Evolutionary conservation across 2,329 filamentous ascomycete species (phyloP), one percentile per base, ranked within the genome.

Genomic region (Fusarium succisae): DNA sequence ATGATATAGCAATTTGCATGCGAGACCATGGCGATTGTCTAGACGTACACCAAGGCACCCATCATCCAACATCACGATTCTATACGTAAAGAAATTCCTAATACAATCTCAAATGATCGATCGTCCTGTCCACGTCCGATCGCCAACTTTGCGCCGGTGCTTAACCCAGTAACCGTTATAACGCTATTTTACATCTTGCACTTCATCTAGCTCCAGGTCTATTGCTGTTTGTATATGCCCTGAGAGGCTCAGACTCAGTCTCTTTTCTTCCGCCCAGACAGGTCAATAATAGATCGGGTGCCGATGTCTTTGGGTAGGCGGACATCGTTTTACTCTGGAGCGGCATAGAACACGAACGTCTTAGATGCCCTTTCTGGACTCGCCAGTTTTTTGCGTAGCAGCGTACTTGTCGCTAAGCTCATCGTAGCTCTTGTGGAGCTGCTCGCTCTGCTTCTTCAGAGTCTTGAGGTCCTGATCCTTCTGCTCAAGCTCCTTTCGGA

Each of bases 371-470:
- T 93, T 93, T 84, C 89, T 90, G 60, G 84, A 83, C 37, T 87
- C 86, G 18, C 81, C 83, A 53, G 87, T 84, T 65, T 83, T 78
- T 75, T 88, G 85, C 18, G 89, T 87, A 67, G 87, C 85, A 68
- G 91, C 88, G 77, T 95, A 92, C 87, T 96, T 91, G 81, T 98
- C 95, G 74, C 94, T 91, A 78, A 98, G 87, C 76, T 92, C 91
- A 82, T 94, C 90, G 84, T 98, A 98, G 87, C 97, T 95, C 81
- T 91, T 90, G 82, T 91, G 91, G 69, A 98, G 88, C 58, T 93
- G 93, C 81, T 93, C 90, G 72, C 91, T 90, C 89, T 99, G 96
- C 89, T 97, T 97, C 92, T 97, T 97, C 78, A 98, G 87, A 65
- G 90, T 94, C 84, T 93, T 90, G 77, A 98, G 90, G 79, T 98